Evolutionary conservation across 352 stramenopile species (phyloP), one percentile per base, ranked within the genome.

Genomic region (Pythium vanterpoolii): DNA sequence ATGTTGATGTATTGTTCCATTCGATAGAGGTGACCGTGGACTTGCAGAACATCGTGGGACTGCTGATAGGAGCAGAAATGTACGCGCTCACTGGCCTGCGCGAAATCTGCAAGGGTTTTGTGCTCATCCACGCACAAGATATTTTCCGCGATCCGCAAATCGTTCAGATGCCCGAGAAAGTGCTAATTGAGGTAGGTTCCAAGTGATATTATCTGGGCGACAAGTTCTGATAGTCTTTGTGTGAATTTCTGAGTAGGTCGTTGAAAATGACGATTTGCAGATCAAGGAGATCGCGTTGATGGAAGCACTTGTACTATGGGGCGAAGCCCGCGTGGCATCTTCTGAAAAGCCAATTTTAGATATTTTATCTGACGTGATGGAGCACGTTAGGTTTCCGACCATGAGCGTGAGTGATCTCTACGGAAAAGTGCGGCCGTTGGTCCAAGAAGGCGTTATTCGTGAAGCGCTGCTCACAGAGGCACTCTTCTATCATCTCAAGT

Each of bases 331-430:
- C n/a, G 71, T 88, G 0, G 66, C 69, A 2, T 74, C 74, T 24
- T 69, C 72, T 11, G 65, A 83, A 11, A 44, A 64, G 5, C 48
- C 71, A 10, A 59, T 93, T 26, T 59, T 83, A 9, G 69, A 81
- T 26, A 72, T 93, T 40, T 57, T 95, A 26, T 64, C 62, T 0
- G 86, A 93, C 40, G 73, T 92, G 45, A 90, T 93, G 82, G 77
- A 92, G 64, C 81, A 86, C 47, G 77, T 95, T 45, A 83, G 86
- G 27, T 95, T 93, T 56, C 78, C 83, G 10, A 92, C 83, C 0
- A 95, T 95, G 86, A 95, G 82, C 42, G 86, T 95, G 39, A 86
- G 80, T 28, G 83, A 91, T 55, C 53, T 95, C 9, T 93, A 95
- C 42, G 81, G 86, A 36, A 95, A 93, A 83, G 86, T 95, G 31